Conservation (phyloP, 2,329 filamentous ascomycete species). For the Corniculantispora saksenae region DNA sequence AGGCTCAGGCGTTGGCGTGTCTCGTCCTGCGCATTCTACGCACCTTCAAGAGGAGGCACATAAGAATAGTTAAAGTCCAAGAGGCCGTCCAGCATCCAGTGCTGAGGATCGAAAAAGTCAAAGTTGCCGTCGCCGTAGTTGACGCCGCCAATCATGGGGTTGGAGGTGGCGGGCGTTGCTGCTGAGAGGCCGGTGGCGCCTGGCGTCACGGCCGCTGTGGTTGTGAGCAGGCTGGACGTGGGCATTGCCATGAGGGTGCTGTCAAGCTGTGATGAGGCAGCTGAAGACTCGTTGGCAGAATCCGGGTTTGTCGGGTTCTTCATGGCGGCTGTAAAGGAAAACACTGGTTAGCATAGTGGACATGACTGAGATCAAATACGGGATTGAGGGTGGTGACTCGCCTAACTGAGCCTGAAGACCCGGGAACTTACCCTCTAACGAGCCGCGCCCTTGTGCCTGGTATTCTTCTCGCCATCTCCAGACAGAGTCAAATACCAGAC, state of each 20-base stretch:
- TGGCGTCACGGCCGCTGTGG: conserved; percentile 56
- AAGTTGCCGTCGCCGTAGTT: conserved; percentile 70
- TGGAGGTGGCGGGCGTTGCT: conserved; percentile 40
- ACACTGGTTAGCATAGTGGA: conserved; percentile 6
- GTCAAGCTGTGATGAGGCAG: conserved; percentile 65
- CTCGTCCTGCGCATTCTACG: conserved; percentile 34
- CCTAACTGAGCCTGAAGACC: conserved; percentile 26
- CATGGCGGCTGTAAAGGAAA: conserved; percentile 51
- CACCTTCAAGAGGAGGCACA: conserved; percentile 55
- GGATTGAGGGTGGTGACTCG: conserved; percentile 25
- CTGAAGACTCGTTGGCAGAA: conserved; percentile 71
- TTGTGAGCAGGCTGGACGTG: conserved; percentile 48
- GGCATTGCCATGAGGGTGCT: conserved; percentile 53
- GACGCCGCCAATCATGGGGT: conserved; percentile 50
- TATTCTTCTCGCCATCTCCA: conserved; percentile 85
- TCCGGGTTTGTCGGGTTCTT: conserved; percentile 87
- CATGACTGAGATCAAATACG: background rate
- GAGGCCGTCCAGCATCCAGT: conserved; percentile 89
- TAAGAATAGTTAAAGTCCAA: conserved; percentile 76
- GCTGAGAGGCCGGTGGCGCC: conserved; percentile 46
- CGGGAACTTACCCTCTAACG: conserved; percentile 64
- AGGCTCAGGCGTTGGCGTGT: background rate
- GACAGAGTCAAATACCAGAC: conserved; percentile 79
- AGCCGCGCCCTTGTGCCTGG: conserved; percentile 68
- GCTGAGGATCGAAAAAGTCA: conserved; percentile 88